These are phyloP conservation scores for Blastomyces parvus DNA, from an alignment of 2,329 filamentous ascomycete genomes.

Conservation along the genomic window DNA sequence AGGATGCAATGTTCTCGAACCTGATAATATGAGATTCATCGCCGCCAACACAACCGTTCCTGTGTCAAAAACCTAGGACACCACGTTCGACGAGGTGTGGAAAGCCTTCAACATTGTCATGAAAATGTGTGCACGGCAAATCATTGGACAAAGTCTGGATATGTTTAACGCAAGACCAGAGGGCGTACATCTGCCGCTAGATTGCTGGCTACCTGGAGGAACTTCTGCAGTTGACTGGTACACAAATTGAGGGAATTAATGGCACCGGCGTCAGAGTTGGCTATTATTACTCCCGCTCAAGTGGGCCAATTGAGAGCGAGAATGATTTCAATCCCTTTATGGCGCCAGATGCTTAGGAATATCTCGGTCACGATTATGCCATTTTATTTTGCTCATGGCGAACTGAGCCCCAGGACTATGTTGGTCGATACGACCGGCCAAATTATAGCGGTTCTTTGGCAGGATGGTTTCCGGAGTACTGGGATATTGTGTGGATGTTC, in stretches of 20 bases:
- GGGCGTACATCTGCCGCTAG: background rate
- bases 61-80: background rate
- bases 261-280: conserved; percentile 3
- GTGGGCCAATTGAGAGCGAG: conserved; percentile 6
- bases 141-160: conserved; percentile 1
- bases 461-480: conserved; percentile 16
- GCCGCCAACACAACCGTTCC: conserved; percentile 1
- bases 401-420: conserved; percentile 13
- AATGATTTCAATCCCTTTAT: conserved; percentile 10
- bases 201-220: conserved; percentile 4
- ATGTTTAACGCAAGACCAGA: background rate
- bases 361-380: background rate
- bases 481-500: conserved; percentile 8
- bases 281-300: background rate
- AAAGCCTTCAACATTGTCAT: background rate
- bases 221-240: background rate
- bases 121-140: background rate
- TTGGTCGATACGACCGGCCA: conserved; percentile 14
- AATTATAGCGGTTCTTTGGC: conserved; percentile 16
- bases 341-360: background rate
- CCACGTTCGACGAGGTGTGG: background rate
- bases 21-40: conserved; percentile 2
- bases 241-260: conserved; percentile 8
- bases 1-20: background rate
- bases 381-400: conserved; percentile 14